Evolutionary conservation across 2,329 filamentous ascomycete genomes (phyloP).

Genomic region (Cytospora schulzeri): DNA sequence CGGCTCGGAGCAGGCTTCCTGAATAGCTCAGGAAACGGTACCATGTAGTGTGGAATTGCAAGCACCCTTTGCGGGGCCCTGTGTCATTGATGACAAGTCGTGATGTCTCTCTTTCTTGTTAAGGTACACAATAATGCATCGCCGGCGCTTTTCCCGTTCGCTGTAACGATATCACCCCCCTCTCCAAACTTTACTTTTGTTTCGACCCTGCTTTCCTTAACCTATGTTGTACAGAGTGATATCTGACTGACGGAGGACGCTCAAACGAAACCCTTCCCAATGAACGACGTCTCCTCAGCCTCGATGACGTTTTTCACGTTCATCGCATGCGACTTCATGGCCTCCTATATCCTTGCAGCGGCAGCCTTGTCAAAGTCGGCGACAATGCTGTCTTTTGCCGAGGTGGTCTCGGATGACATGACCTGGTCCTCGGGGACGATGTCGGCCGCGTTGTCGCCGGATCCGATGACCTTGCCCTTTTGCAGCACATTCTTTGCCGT

Average conservation of each 20-base stretch:
- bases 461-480: conserved; percentile 31
- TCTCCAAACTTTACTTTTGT: too few species aligned
- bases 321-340: not conserved
- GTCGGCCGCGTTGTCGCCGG: conserved; percentile 27
- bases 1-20: too few species aligned
- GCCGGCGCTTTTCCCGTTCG: not conserved
- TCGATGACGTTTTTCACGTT: not conserved
- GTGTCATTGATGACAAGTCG: not conserved
- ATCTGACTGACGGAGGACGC: not conserved
- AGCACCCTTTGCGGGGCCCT: not conserved
- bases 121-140: not conserved
- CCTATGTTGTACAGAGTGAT: conserved; percentile 11
- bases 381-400: conserved; percentile 33
- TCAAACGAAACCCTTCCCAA: conserved; percentile 3
- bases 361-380: conserved; percentile 35
- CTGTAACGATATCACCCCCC: not conserved
- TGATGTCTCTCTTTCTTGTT: not conserved
- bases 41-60: not conserved
- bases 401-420: conserved; percentile 16
- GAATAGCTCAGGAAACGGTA: too few species aligned
- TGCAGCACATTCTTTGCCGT: conserved; percentile 58
- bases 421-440: conserved; percentile 24
- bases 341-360: conserved; percentile 26
- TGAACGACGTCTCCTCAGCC: conserved; percentile 1
- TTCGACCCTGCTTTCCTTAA: not conserved